Percentiles rank a stretch among this genome's conserved stretches.
Evolutionary conservation across 768 basidiomycete species (phyloP).

Genomic region (Boletus sensibilis): DNA sequence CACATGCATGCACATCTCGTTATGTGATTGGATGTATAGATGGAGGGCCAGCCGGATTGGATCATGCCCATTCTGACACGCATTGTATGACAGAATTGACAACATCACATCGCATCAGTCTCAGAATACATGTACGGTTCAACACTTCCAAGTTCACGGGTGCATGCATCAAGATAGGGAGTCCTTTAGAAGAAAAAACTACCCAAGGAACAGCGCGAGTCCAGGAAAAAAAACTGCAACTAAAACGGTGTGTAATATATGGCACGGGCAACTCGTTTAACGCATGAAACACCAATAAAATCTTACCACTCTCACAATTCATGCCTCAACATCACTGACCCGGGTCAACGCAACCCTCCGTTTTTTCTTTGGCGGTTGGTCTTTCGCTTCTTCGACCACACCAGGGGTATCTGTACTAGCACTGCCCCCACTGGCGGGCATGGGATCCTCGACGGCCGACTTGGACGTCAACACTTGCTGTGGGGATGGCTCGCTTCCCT

Average conservation of each 20-base stretch:
- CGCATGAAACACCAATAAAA: constrained; percentile 6
- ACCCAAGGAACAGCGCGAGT: constrained; percentile 12
- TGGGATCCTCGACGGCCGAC: constrained; percentile 26
- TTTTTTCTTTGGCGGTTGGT: constrained; percentile 81
- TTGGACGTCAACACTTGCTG: constrained; percentile 30
- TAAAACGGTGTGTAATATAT: constrained; percentile 20
- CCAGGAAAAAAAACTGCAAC: background rate
- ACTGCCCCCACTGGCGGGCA: constrained; percentile 13
- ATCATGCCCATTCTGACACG: constrained; percentile 3
- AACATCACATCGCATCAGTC: constrained; percentile 21
- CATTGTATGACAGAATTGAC: constrained; percentile 12
- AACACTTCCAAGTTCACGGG: constrained; percentile 1
- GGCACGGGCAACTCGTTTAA: background rate
- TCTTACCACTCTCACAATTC: background rate
- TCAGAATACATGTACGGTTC: constrained; percentile 23
- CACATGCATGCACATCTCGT: background rate
- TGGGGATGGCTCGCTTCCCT: constrained; percentile 14
- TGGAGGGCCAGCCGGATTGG: background rate
- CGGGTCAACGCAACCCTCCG: constrained; percentile 74
- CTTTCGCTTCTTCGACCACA: constrained; percentile 23
- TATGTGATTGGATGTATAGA: constrained; percentile 1
- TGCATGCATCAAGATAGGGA: constrained; percentile 9
- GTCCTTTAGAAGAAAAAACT: background rate
- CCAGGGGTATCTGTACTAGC: constrained; percentile 5
- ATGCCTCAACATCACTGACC: constrained; percentile 54